Conservation (phyloP, 31 red algal genomes). For the Porphyra umbilicalis region DNA sequence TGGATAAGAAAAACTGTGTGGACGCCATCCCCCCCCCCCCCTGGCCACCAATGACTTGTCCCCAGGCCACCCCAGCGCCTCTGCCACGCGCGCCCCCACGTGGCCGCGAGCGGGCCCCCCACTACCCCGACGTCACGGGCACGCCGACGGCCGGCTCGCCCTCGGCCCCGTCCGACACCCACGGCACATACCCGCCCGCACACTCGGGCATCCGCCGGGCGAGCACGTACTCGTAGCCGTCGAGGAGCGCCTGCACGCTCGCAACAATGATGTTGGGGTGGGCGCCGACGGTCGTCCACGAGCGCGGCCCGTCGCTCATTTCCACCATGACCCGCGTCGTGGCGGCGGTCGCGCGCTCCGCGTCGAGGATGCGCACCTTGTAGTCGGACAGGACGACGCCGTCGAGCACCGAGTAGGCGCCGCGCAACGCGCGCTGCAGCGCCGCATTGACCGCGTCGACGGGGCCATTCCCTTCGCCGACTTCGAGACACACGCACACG, state of each 20-base stretch:
- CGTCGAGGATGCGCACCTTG: slow-evolving; percentile 98
- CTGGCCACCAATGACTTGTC: no score
- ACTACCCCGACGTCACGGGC: neutral
- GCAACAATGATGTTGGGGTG: slow-evolving; percentile 95
- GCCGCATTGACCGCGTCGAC: slow-evolving; percentile 92
- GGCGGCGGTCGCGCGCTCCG: slow-evolving; percentile 73
- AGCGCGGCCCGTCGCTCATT: slow-evolving; percentile 37
- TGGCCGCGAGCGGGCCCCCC: no score
- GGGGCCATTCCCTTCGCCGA: slow-evolving; percentile 90
- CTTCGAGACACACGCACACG: slow-evolving; percentile 54
- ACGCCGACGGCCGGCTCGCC: neutral
- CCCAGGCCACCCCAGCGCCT: no score
- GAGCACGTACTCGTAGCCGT: slow-evolving; percentile 62
- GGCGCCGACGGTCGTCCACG: slow-evolving; percentile 83
- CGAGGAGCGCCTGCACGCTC: slow-evolving; percentile 83
- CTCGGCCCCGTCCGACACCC: neutral
- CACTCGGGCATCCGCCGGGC: neutral
- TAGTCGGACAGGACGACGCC: slow-evolving; percentile 78
- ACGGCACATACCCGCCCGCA: neutral
- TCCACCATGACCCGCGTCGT: slow-evolving; percentile 84
- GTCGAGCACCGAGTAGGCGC: slow-evolving; percentile 36
- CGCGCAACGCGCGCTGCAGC: slow-evolving; percentile 48
- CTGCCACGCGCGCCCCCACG: no score
- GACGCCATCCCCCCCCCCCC: no score
- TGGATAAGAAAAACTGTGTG: no score